Percentiles rank a stretch among this genome's conserved stretches.
Conservation (phyloP, 2,329 filamentous ascomycete genomes). For the Huntiella savannae region DNA sequence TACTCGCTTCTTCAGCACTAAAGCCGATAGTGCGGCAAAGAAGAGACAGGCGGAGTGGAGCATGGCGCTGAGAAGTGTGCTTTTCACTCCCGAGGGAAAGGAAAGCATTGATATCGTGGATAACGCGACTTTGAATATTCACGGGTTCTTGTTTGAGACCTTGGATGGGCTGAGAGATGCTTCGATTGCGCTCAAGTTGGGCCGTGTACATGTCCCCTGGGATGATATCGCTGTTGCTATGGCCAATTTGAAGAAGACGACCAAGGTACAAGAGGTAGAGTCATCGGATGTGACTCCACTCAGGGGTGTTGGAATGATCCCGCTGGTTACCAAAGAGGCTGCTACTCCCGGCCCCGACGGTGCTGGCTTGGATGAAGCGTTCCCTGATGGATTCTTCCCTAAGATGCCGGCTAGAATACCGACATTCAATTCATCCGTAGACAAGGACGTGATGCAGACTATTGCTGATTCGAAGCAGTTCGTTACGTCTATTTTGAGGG, state of each 20-base stretch:
- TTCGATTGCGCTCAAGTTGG: constrained; percentile 75
- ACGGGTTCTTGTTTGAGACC: constrained; percentile 73
- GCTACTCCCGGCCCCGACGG: not conserved
- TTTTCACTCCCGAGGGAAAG: constrained; percentile 70
- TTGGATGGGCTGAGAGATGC: constrained; percentile 78
- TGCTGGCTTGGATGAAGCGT: constrained; percentile 20
- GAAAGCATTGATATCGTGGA: constrained; percentile 81
- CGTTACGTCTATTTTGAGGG: constrained; percentile 69
- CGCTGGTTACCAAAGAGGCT: not conserved
- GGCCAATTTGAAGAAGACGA: constrained; percentile 53
- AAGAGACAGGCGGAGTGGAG: constrained; percentile 81
- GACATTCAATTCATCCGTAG: constrained; percentile 9
- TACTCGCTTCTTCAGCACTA: constrained; percentile 60
- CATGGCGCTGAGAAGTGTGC: constrained; percentile 61
- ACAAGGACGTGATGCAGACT: constrained; percentile 40
- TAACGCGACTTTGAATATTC: constrained; percentile 70
- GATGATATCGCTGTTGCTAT: constrained; percentile 68
- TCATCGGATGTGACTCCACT: not conserved
- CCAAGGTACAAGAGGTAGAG: not conserved
- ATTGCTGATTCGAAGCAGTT: constrained; percentile 90
- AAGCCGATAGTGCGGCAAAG: constrained; percentile 32
- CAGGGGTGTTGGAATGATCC: not conserved
- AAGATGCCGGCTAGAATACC: constrained; percentile 6
- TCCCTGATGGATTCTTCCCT: constrained; percentile 5
- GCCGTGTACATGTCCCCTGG: constrained; percentile 73